A percentile compares a stretch with the other conserved stretches of the same genome.
Evolutionary conservation across 768 basidiomycete genomes (phyloP).

Genomic region (Dendrothele bispora): DNA sequence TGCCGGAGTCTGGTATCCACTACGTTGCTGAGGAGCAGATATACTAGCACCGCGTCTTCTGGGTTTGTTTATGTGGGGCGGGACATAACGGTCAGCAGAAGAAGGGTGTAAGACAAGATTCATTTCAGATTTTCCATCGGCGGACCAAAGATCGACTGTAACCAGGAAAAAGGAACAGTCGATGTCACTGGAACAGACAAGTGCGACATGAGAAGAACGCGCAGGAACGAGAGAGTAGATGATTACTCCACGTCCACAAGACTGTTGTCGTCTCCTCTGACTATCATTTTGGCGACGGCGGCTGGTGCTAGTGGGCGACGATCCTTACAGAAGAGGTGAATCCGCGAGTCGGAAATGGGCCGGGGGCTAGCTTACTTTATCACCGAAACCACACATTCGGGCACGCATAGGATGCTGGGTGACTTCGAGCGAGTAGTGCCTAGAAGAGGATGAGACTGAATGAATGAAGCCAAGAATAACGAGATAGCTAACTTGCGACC

Average conservation of each 20-base stretch:
- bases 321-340: slow-evolving; percentile 65
- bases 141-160: slow-evolving; percentile 91
- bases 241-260: slow-evolving; percentile 72
- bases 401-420: slow-evolving; percentile 89
- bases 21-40: slow-evolving; percentile 10
- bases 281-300: slow-evolving; percentile 82
- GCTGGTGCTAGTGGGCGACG: slow-evolving; percentile 91
- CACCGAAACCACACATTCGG: slow-evolving; percentile 95
- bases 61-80: slow-evolving; percentile 27
- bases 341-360: slow-evolving; percentile 17
- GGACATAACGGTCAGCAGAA: slow-evolving; percentile 72
- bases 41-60: slow-evolving; percentile 24
- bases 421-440: slow-evolving; percentile 82
- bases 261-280: slow-evolving; percentile 64
- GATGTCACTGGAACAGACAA: slow-evolving; percentile 63
- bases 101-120: slow-evolving; percentile 90
- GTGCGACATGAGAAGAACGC: slow-evolving; percentile 15
- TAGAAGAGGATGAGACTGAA: slow-evolving; percentile 28
- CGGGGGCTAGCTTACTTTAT: slow-evolving; percentile 61
- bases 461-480: slow-evolving; percentile 1
- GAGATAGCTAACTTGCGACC: slow-evolving; percentile 53
- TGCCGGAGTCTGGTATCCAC: slow-evolving; percentile 25
- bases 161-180: slow-evolving; percentile 88
- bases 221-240: slow-evolving; percentile 5
- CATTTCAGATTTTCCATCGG: slow-evolving; percentile 78